Percentiles rank a stretch among this genome's conserved stretches.
Conservation (phyloP, 306 rosid species). For the Trichosanthes cucumerina region DNA sequence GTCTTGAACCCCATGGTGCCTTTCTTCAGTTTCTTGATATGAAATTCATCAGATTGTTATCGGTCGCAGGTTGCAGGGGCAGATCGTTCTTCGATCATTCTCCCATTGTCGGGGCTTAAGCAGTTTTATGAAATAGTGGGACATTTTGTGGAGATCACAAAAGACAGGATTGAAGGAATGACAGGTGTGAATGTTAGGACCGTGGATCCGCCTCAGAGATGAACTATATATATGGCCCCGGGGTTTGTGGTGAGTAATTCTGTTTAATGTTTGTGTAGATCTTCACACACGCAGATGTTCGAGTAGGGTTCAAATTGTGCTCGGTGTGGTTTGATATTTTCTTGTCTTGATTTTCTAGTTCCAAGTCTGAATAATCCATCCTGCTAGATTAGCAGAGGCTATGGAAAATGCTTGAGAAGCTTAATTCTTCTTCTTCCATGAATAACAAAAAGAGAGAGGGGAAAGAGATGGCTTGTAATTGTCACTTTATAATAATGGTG, state of each 20-base stretch:
- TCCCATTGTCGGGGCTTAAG: conserved; percentile 91
- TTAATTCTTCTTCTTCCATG: neutral
- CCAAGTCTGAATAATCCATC: conserved; percentile 14
- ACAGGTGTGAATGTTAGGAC: conserved; percentile 87
- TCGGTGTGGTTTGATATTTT: conserved; percentile 9
- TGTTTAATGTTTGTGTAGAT: conserved; percentile 7
- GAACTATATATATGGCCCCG: conserved; percentile 21
- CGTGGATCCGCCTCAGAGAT: conserved; percentile 88
- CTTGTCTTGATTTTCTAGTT: conserved; percentile 9
- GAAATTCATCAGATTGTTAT: conserved; percentile 3
- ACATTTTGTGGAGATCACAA: conserved; percentile 97
- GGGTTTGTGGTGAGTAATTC: conserved; percentile 37
- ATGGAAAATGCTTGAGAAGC: conserved; percentile 10
- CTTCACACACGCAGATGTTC: neutral
- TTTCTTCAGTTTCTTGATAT: neutral
- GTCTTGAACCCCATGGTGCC: neutral
- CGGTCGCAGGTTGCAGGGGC: conserved; percentile 90
- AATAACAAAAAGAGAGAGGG: conserved; percentile 1
- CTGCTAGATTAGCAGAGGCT: conserved; percentile 8
- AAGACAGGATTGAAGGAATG: conserved; percentile 93
- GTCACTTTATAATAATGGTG: conserved; percentile 11
- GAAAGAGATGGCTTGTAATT: conserved; percentile 4
- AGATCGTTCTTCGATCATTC: conserved; percentile 96
- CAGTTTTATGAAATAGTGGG: conserved; percentile 97
- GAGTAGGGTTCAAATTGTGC: conserved; percentile 1